A percentile compares a stretch with the other conserved stretches of the same genome.
Conservation (phyloP, 176 grass and related monocot genomes). For the Eragrostis nindensis region DNA sequence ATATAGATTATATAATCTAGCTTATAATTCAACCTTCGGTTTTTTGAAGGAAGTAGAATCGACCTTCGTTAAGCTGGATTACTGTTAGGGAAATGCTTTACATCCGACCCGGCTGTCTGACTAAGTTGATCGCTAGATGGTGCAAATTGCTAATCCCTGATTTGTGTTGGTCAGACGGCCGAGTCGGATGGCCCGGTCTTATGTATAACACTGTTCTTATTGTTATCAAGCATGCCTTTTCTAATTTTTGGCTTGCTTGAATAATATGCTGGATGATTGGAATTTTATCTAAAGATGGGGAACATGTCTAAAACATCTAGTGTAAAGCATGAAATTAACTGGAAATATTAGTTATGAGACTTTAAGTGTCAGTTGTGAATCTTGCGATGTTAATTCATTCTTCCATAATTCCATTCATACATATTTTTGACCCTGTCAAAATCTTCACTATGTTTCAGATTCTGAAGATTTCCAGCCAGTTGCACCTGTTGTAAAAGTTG, state of each 20-base stretch:
- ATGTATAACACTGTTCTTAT: too few species aligned
- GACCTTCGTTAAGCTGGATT: background rate
- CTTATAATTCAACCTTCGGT: too few species aligned
- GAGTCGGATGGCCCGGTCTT: too few species aligned
- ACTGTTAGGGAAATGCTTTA: too few species aligned
- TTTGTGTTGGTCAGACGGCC: too few species aligned
- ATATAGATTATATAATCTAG: too few species aligned
- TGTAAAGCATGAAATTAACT: background rate
- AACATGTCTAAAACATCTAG: background rate
- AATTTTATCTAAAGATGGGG: background rate
- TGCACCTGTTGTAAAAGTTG: slow-evolving; percentile 46
- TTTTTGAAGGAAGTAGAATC: too few species aligned
- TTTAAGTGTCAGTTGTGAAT: background rate
- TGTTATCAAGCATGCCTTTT: background rate
- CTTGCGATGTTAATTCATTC: slow-evolving; percentile 6
- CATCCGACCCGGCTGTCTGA: too few species aligned
- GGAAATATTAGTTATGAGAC: background rate
- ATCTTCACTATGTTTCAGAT: slow-evolving; percentile 47
- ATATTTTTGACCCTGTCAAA: slow-evolving; percentile 11
- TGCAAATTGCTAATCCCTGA: too few species aligned
- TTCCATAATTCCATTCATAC: background rate
- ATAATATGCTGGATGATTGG: background rate
- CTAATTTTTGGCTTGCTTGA: background rate
- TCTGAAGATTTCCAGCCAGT: slow-evolving; percentile 70
- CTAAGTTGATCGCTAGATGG: too few species aligned